These are phyloP conservation scores for Kingdonia uniflora DNA, from an alignment of 164 flowering plant species.

Conservation along the genomic window DNA sequence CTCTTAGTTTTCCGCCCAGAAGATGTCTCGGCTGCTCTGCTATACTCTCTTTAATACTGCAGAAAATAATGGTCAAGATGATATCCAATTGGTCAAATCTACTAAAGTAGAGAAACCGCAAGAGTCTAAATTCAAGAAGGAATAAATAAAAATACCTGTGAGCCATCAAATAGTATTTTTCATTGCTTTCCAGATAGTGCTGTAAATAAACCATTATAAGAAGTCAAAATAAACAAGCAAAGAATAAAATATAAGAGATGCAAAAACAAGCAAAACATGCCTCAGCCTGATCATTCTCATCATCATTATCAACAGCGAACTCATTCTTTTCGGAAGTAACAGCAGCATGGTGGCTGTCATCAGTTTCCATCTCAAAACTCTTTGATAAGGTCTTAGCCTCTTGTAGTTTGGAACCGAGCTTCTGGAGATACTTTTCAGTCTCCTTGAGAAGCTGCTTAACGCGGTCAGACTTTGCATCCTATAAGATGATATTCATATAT, in stretches of 20 bases:
- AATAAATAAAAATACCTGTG: slow-evolving; percentile 52
- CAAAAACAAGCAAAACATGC: slow-evolving; percentile 22
- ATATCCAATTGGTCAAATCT: neutral
- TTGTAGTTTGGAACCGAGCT: slow-evolving; percentile 80
- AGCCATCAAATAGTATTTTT: slow-evolving; percentile 95
- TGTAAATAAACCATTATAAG: slow-evolving; percentile 27
- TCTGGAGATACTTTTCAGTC: slow-evolving; percentile 95
- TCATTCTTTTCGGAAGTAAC: slow-evolving; percentile 45
- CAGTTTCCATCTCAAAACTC: slow-evolving; percentile 58
- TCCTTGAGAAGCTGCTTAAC: slow-evolving; percentile 91
- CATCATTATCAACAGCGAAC: slow-evolving; percentile 49
- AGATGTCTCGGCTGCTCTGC: slow-evolving; percentile 72
- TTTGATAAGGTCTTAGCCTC: slow-evolving; percentile 62
- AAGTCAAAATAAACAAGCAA: neutral
- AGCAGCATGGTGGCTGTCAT: slow-evolving; percentile 35
- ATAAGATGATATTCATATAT: slow-evolving; percentile 1
- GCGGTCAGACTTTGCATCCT: slow-evolving; percentile 99
- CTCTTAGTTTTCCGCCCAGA: slow-evolving; percentile 87
- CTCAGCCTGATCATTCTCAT: slow-evolving; percentile 91
- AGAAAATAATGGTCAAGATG: slow-evolving; percentile 10
- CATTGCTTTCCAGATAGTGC: slow-evolving; percentile 98
- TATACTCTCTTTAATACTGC: slow-evolving; percentile 90
- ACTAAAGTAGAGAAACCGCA: neutral
- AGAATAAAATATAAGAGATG: neutral
- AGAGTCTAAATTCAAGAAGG: slow-evolving; percentile 2